Evolutionary conservation across 306 rosid species (phyloP).

Genomic region (Rosa persica): DNA sequence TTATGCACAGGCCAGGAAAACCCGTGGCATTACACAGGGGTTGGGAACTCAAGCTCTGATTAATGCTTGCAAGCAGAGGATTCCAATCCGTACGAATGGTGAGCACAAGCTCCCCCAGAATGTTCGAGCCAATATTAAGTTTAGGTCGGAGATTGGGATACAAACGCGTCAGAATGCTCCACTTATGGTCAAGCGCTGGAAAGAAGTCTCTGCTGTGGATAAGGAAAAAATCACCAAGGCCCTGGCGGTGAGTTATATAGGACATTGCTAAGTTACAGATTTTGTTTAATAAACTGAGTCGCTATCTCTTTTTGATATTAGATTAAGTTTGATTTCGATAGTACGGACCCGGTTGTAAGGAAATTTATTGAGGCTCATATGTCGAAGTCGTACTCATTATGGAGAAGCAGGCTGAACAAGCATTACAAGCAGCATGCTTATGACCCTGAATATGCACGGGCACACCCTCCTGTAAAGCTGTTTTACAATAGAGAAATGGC

Average conservation of each 20-base stretch:
- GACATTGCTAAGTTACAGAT: not conserved
- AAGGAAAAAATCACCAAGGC: not conserved
- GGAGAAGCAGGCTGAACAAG: not conserved
- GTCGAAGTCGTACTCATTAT: not conserved
- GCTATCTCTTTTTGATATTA: not conserved
- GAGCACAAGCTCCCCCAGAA: not conserved
- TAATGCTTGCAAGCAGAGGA: conserved; percentile 5
- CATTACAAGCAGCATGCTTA: conserved; percentile 5
- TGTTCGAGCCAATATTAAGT: not conserved
- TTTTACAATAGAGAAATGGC: not conserved
- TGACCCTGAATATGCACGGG: not conserved
- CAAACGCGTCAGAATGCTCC: conserved; percentile 1
- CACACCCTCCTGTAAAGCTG: not conserved
- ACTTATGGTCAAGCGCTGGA: conserved; percentile 4
- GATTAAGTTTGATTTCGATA: not conserved
- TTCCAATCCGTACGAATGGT: not conserved
- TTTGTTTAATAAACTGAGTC: not conserved
- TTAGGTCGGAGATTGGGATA: not conserved
- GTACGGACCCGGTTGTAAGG: not conserved
- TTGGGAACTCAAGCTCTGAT: conserved; percentile 5
- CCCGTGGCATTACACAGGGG: conserved; percentile 1
- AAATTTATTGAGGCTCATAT: not conserved
- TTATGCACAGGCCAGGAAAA: not conserved
- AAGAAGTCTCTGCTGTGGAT: not conserved
- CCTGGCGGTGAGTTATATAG: not conserved